Base-by-base conservation (phyloP, 192 early-diverging fungal genomes). In the Coemansia sp. region DNA sequence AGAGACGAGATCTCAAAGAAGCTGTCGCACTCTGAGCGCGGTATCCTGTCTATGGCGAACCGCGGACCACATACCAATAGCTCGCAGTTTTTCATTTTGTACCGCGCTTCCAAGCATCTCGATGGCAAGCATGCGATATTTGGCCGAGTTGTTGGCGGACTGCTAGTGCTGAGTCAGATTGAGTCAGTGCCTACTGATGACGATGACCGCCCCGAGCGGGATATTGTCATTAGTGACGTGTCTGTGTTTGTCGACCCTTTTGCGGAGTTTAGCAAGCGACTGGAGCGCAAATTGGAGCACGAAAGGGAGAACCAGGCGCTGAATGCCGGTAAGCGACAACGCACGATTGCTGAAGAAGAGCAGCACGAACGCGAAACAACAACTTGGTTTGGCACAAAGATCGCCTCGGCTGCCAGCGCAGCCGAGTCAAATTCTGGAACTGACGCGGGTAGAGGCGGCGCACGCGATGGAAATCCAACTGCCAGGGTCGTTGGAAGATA, bases 31-130 rank as follows among this genome's bases (percentile, higher is more conserved):
- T 85, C 89, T 21, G 87, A 77, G 21, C 86, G 93, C 21, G 97
- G 96, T 6, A 75, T 96, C 14, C 82, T 99, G 40, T 91, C 89
- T 24, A 98, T 99, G 96, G 97, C 97, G 3, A 99, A 99, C 78
- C 86, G 87, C 28, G 97, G 97, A 18, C 88, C 89, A 37, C 85
- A 93, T 48, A 98, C 96, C 20, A 99, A 99, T 70, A 80, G 83
- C 10, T 94, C 92, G 1, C 59, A 64, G 67, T 72, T 73, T 60
- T 91, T 91, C 48, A 87, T 90, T 56, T 86, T 90, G 9, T 90
- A 86, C 68, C 80, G 86, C 23, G 86, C 88, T 5, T 81, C 86
- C 51, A 82, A 81, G 13, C 88, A 90, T 63, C 50, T 92, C 46
- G 88, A 93, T 56, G 82, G 87, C n/a, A 96, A 97, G 67, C 97